A percentile compares a stretch with the other conserved stretches of the same genome.
These are phyloP conservation scores for Oenanthe javanica DNA, from an alignment of 140 eudicot species.

Conservation along the genomic window DNA sequence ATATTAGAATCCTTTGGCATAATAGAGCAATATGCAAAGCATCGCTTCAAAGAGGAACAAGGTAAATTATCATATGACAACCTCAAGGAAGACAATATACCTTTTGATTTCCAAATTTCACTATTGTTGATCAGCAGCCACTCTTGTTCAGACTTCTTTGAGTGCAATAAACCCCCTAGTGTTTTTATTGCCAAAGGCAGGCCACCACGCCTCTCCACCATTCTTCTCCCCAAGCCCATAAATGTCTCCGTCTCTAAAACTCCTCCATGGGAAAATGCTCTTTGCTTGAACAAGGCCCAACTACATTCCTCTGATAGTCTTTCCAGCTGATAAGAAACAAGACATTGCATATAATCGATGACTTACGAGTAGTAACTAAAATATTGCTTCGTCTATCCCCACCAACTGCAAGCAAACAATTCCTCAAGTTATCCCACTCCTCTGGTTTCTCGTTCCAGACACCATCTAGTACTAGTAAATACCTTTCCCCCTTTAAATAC, in stretches of 20 bases:
- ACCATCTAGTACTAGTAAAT: conserved; percentile 24
- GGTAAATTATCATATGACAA: conserved; percentile 23
- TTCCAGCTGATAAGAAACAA: not conserved
- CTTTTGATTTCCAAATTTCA: conserved; percentile 6
- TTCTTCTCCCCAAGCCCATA: not conserved
- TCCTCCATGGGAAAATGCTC: conserved; percentile 11
- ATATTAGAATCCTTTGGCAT: conserved; percentile 14
- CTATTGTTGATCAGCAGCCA: conserved; percentile 8
- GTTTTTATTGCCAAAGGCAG: not conserved
- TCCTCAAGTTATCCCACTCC: conserved; percentile 15
- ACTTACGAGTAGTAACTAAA: not conserved
- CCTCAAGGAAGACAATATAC: conserved; percentile 5
- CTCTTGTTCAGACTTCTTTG: not conserved
- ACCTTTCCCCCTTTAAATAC: conserved; percentile 9
- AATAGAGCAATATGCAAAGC: conserved; percentile 22
- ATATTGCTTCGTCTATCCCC: not conserved
- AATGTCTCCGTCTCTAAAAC: not conserved
- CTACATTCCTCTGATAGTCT: conserved; percentile 12
- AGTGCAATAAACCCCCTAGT: not conserved
- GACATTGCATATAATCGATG: conserved; percentile 4
- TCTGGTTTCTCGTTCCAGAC: conserved; percentile 21
- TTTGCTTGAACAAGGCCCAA: conserved; percentile 17
- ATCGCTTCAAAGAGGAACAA: conserved; percentile 10
- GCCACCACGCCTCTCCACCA: conserved; percentile 13
- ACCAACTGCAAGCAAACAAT: conserved; percentile 3